Base-by-base conservation (phyloP, 805 yeast species). In the Kuraishia molischiana region DNA sequence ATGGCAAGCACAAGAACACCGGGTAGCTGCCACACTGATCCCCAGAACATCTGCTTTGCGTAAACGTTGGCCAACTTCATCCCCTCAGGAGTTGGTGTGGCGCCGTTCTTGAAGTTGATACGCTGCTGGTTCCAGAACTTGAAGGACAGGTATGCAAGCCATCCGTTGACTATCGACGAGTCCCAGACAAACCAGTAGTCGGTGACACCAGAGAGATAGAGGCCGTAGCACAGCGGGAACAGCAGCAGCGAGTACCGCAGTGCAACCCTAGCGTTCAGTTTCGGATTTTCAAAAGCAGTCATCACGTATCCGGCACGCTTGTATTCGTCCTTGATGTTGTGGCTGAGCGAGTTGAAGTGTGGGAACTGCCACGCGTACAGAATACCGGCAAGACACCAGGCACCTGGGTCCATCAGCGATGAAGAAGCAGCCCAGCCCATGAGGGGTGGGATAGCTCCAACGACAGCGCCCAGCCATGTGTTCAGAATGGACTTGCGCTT, bases 361-460 rank as follows among this genome's bases (percentile, higher is more conserved):
- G 98, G 98, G 58, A 92, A 92, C 59, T 92, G 98, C 98, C 98
- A 92, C 5, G 97, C 95, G 53, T 84, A 92, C 29, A 92, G 62
- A 37, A 92, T 62, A 0, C 82, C 85, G 1, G 97, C 97, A 19
- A 92, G 64, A 52, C 89, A 77, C 97, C 97, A 90, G 3, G 95
- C 94, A 5, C 92, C 97, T 0, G 97, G 96, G 44, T 86, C 85
- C 3, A 70, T 47, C 28, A 89, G 60, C 1, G 87, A 74, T 3
- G 85, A 76, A 10, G 95, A 83, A 0, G 90, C 86, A 2, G 95
- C 96, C 98, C 98, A 92, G 2, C 98, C 98, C 98, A 92, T 92
- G 36, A 92, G 68, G 17, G 98, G 98, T 0, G 98, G 98, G 34
- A 92, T 84, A 0, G 97, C 98, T 3, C 98, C 98, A 3, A 92